Evolutionary conservation across 2,329 filamentous ascomycete species (phyloP), one percentile per base, ranked within the genome.

Genomic region (Colletotrichum magnum): DNA sequence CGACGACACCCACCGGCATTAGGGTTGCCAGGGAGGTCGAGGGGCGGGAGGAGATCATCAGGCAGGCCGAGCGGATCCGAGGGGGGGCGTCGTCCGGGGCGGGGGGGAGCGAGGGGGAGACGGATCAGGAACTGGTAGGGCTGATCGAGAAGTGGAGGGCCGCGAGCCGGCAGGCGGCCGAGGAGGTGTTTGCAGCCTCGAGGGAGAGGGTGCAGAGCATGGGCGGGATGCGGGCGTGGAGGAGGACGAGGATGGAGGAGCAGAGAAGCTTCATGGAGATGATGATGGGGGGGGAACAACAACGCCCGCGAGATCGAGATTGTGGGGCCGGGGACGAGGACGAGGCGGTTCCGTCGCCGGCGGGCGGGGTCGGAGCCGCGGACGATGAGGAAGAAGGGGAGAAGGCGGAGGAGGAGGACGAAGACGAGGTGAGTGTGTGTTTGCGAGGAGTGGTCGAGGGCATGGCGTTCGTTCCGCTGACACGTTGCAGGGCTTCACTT

Each of bases 211-310:
- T 69, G 7, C 39, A 45, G 36, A 47, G 43, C n/a, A 69, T 61
- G 67, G 67, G 67, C 7, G 67, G 67, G 18, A 48, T 69, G 56
- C 60, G 43, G 45, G 63, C 32, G 10, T 67, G 50, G 67, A 61
- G 50, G 51, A 69, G 21, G 51, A 53, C 63, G n/a, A 43, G 45
- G 62, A 66, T 43, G 56, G 72, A 73, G 61, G 72, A 74, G 58
- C 71, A 71, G 69, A 72, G 68, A 39, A 72, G 72, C 74, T 77
- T 80, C 76, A 75, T 77, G 76, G 76, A 77, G 71, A 72, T 76
- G 72, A 75, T 74, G 75, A 76, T 36, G 71, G 73, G 71, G 72
- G 77, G 75, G 75, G 76, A 75, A 72, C 77, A 75, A 74, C 75
- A 74, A 71, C 57, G 36, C 24, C 21, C 16, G 26, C 52, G 39